Evolutionary conservation across 805 yeast genomes (phyloP).

Genomic region (Cyberlindnera bimundalis): DNA sequence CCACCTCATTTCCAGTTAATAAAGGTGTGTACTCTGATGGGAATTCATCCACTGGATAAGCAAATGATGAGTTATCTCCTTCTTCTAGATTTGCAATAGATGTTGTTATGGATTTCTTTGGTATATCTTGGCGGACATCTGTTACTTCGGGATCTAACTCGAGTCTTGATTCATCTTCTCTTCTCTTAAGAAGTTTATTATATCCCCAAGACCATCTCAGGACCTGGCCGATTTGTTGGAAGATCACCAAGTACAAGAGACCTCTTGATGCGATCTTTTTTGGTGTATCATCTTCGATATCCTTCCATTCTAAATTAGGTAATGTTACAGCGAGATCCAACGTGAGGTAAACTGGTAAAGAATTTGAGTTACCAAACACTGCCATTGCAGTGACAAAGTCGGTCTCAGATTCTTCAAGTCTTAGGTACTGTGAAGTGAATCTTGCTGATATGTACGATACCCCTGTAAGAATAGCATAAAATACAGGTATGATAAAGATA

Average conservation of each 20-base stretch:
- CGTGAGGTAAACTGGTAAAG: slow-evolving; percentile 88
- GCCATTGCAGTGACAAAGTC: slow-evolving; percentile 97
- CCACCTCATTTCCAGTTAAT: not conserved
- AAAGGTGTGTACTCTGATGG: not conserved
- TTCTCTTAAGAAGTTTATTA: slow-evolving; percentile 59
- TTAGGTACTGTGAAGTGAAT: slow-evolving; percentile 47
- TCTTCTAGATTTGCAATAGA: not conserved
- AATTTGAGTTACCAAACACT: slow-evolving; percentile 93
- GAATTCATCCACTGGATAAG: not conserved
- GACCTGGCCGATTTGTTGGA: slow-evolving; percentile 81
- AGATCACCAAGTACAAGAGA: slow-evolving; percentile 65
- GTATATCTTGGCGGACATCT: not conserved
- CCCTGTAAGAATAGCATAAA: slow-evolving; percentile 78
- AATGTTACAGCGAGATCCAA: slow-evolving; percentile 73
- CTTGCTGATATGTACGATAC: slow-evolving; percentile 67
- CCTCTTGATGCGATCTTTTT: slow-evolving; percentile 79
- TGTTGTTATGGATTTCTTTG: not conserved
- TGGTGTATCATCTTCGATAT: slow-evolving; percentile 58
- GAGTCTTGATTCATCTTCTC: slow-evolving; percentile 20
- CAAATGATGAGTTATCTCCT: too few relatives aligned
- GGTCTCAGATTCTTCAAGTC: slow-evolving; percentile 68
- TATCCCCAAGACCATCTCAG: slow-evolving; percentile 88
- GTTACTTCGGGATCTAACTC: not conserved
- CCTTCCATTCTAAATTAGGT: slow-evolving; percentile 76
- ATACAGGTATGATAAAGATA: slow-evolving; percentile 77